Percentiles rank a stretch among this genome's conserved stretches.
Evolutionary conservation across 441 rosid genomes (phyloP).

Genomic region (Euphorbia schlechtendalii): DNA sequence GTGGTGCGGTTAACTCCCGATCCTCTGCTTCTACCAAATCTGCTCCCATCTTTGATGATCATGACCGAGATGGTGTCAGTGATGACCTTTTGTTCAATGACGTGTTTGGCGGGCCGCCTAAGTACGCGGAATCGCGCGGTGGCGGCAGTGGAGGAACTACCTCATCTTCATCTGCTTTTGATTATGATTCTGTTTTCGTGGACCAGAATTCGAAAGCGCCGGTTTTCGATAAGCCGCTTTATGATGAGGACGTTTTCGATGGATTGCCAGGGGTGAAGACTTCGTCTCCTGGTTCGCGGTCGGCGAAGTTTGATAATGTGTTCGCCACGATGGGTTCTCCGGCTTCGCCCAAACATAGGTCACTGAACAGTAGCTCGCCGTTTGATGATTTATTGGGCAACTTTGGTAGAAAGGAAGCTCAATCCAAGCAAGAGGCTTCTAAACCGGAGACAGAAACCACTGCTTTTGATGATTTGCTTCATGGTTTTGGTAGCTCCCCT

Average conservation of each 20-base stretch:
- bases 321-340: slow-evolving; percentile 36
- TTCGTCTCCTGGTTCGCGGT: slow-evolving; percentile 24
- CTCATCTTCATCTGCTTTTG: slow-evolving; percentile 30
- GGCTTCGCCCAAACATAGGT: slow-evolving; percentile 23
- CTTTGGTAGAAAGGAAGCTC: slow-evolving; percentile 41
- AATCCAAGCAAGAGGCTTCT: slow-evolving; percentile 31
- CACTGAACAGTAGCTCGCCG: slow-evolving; percentile 28
- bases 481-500: slow-evolving; percentile 70
- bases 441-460: slow-evolving; percentile 31
- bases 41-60: slow-evolving; percentile 45
- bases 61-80: slow-evolving; percentile 24
- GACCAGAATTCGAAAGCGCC: slow-evolving; percentile 47
- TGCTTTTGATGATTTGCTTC: slow-evolving; percentile 58
- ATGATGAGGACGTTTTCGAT: slow-evolving; percentile 68
- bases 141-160: slow-evolving; percentile 18
- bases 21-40: slow-evolving; percentile 33
- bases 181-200: slow-evolving; percentile 53
- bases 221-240: slow-evolving; percentile 67
- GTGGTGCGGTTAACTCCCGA: slow-evolving; percentile 23
- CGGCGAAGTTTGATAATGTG: slow-evolving; percentile 39
- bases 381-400: slow-evolving; percentile 68
- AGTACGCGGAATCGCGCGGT: slow-evolving; percentile 38
- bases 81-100: slow-evolving; percentile 43
- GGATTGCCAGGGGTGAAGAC: slow-evolving; percentile 64
- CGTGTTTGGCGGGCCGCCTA: slow-evolving; percentile 48